These are phyloP conservation scores for Geranium rotundifolium DNA, from an alignment of 345 rosid species.

Conservation along the genomic window DNA sequence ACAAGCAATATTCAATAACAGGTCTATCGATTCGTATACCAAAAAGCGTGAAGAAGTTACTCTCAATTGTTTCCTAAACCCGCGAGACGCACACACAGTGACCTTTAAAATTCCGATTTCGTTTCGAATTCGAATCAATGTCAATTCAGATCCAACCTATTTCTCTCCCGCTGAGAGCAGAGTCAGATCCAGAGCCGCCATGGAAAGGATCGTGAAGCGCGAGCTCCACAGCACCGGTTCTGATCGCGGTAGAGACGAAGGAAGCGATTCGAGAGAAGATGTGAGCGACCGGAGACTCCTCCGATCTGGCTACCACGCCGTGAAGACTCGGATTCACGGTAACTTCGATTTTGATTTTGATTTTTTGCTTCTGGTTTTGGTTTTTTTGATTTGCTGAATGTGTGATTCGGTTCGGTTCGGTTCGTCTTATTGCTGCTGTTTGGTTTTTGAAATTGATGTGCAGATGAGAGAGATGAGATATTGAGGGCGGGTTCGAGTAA, in stretches of 20 bases:
- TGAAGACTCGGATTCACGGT: slow-evolving; percentile 25
- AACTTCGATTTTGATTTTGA: not conserved
- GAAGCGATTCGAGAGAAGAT: not conserved
- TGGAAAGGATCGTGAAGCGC: slow-evolving; percentile 5
- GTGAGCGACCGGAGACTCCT: slow-evolving; percentile 8
- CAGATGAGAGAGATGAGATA: slow-evolving; percentile 70
- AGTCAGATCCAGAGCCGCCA: slow-evolving; percentile 1
- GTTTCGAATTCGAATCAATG: not conserved
- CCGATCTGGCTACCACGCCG: slow-evolving; percentile 26
- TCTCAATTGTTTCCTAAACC: not conserved
- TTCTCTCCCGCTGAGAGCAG: not conserved
- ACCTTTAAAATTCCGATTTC: not conserved
- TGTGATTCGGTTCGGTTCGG: not conserved
- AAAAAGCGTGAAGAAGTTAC: not conserved
- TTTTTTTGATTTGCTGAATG: no score
- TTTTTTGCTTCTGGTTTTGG: not conserved
- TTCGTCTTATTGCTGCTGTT: not conserved
- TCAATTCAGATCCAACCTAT: not conserved
- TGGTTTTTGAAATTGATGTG: not conserved
- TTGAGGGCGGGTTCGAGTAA: slow-evolving; percentile 44
- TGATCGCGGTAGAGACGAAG: not conserved
- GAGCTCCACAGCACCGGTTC: not conserved
- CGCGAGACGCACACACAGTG: not conserved
- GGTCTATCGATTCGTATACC: not conserved
- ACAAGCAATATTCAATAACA: not conserved